Base-by-base conservation (phyloP, 495 filamentous ascomycete species). In the Copromyces sp. region DNA sequence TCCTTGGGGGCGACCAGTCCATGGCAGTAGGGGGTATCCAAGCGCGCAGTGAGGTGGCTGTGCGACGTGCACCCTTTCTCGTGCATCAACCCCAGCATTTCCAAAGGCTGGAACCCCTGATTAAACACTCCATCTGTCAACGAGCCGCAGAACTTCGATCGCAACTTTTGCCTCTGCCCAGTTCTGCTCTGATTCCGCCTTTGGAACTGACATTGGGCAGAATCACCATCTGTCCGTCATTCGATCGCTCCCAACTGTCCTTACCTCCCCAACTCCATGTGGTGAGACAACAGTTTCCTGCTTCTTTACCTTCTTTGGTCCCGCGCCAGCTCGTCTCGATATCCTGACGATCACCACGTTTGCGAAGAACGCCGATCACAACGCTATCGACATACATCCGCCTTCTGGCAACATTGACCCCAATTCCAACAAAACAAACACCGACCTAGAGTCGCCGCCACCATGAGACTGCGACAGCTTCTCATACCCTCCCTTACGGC, bases 401-500 rank as follows among this genome's bases (percentile, higher is more conserved):
- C 29, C 39, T 20, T 16, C 53, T 65, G 53, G 53, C 53, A 65
- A 35, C 29, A 16, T 35, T 37, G 16, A 14, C 24, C 14, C 12
- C 70, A 17, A 35, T 24, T 29, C 3, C 20, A 70, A 14, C 9
- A 16, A 71, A 7, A 39, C 11, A 59, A 32, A 68, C 70, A 38
- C 20, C 16, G 29, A 72, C 32, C 70, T 20, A 14, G 14, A 24
- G 7, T 65, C 53, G 29, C 53, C 53, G 8, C 71, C 77, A 82
- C 72, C 71, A 86, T 86, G 84, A 82, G 75, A 74, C 72, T 84
- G 68, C 77, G 81, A 74, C 80, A 78, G 72, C 76, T 86, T 32
- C 78, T 86, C 24, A 72, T 86, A 68, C 84, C 82, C n/a, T 80
- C 83, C 69, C 79, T 84, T 73, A 78, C 80, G 35, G 77, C 77